Evolutionary conservation across 2,329 filamentous ascomycete genomes (phyloP).

Genomic region (Talaromyces sp.): DNA sequence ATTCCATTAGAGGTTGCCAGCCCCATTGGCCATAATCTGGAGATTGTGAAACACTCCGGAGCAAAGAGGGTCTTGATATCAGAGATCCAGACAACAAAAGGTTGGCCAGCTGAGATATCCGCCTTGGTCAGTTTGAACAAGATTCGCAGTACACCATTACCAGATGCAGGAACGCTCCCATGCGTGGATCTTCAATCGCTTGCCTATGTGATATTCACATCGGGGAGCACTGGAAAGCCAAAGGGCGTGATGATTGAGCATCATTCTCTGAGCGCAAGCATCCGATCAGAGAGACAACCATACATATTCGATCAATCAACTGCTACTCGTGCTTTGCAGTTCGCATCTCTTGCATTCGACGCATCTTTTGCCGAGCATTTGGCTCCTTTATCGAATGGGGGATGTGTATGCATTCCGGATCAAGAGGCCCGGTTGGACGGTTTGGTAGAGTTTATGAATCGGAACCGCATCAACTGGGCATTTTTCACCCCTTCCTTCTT

Average conservation of each 20-base stretch:
- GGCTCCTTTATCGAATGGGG: slow-evolving; percentile 51
- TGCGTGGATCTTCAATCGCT: too few relatives aligned
- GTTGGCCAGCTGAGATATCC: too few relatives aligned
- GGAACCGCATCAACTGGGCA: slow-evolving; percentile 49
- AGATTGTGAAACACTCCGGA: too few relatives aligned
- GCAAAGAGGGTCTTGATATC: too few relatives aligned
- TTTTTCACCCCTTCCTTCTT: slow-evolving; percentile 58
- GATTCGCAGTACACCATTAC: too few relatives aligned
- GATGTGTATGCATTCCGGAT: slow-evolving; percentile 56
- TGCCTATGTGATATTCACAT: slow-evolving; percentile 18
- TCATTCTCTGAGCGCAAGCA: slow-evolving; percentile 53
- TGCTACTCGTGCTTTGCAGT: slow-evolving; percentile 55
- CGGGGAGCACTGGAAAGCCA: slow-evolving; percentile 47
- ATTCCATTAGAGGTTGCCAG: too few relatives aligned
- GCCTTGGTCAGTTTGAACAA: too few relatives aligned
- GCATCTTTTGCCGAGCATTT: slow-evolving; percentile 52
- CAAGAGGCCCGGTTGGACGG: slow-evolving; percentile 36
- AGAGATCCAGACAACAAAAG: too few relatives aligned
- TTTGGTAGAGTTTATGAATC: slow-evolving; percentile 36
- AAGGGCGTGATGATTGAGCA: slow-evolving; percentile 61
- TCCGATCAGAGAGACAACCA: slow-evolving; percentile 47
- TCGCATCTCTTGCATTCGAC: slow-evolving; percentile 54
- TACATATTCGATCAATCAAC: slow-evolving; percentile 30
- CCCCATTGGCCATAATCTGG: too few relatives aligned
- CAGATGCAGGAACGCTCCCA: too few relatives aligned